Conservation (phyloP, 345 rosid species). For the Geranium rotundifolium region DNA sequence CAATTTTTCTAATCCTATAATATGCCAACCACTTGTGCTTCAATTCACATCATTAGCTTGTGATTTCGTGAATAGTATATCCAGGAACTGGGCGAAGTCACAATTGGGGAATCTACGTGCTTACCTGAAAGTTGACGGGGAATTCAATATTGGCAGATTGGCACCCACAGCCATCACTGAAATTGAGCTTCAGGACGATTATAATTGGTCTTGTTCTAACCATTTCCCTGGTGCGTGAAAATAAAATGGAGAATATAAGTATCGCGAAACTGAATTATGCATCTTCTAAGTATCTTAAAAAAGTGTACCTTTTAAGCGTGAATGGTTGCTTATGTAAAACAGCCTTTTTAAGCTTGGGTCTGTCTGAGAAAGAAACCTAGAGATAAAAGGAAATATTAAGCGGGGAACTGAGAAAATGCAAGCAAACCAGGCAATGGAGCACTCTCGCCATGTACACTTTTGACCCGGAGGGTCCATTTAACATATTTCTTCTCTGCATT, state of each 20-base stretch:
- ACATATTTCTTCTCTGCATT: conserved; percentile 19
- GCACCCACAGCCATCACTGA: conserved; percentile 25
- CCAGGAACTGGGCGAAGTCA: background rate
- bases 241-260: background rate
- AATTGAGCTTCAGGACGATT: conserved; percentile 23
- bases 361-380: conserved; percentile 25
- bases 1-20: too few relatives aligned
- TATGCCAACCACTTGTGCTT: background rate
- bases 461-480: conserved; percentile 23
- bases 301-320: conserved; percentile 19
- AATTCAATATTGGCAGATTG: conserved; percentile 12
- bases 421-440: conserved; percentile 17
- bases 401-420: background rate
- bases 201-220: conserved; percentile 19
- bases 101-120: background rate
- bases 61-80: background rate
- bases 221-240: conserved; percentile 20
- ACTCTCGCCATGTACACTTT: conserved; percentile 18
- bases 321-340: conserved; percentile 24
- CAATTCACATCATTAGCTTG: background rate
- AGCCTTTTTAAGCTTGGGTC: conserved; percentile 19
- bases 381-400: background rate
- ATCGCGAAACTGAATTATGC: background rate
- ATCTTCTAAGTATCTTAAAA: background rate
- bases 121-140: conserved; percentile 22